Conservation (phyloP, 306 rosid genomes). For the Heteromeles arbutifolia region DNA sequence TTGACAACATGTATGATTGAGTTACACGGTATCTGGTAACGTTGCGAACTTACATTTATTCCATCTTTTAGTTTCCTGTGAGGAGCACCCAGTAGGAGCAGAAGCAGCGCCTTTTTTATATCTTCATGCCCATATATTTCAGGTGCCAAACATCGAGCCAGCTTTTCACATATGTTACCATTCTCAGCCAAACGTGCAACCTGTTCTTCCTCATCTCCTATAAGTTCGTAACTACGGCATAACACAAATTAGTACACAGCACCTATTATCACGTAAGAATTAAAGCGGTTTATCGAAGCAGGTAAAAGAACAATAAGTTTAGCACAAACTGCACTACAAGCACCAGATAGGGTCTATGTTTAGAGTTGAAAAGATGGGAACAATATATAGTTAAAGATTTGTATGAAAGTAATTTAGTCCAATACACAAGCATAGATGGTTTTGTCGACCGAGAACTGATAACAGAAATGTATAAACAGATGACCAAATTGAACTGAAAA, state of each 20-base stretch:
- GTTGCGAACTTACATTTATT: slow-evolving; percentile 59
- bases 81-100: slow-evolving; percentile 94
- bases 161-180: slow-evolving; percentile 82
- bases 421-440: neutral
- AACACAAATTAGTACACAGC: slow-evolving; percentile 13
- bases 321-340: neutral
- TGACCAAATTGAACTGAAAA: neutral
- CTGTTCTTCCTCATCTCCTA: slow-evolving; percentile 83
- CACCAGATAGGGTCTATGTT: neutral
- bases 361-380: slow-evolving; percentile 2
- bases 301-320: neutral
- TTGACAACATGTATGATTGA: neutral
- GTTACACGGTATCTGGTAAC: neutral
- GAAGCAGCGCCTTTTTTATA: slow-evolving; percentile 82
- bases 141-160: slow-evolving; percentile 86
- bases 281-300: slow-evolving; percentile 2
- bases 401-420: neutral
- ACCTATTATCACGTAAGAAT: neutral
- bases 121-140: slow-evolving; percentile 97
- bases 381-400: neutral
- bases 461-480: neutral
- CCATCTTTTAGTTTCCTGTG: slow-evolving; percentile 88
- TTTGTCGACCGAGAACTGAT: neutral
- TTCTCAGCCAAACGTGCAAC: slow-evolving; percentile 70
- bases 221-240: slow-evolving; percentile 59